These are phyloP conservation scores for Colletotrichum sidae DNA, from an alignment of 2,329 filamentous ascomycete genomes.

Conservation along the genomic window DNA sequence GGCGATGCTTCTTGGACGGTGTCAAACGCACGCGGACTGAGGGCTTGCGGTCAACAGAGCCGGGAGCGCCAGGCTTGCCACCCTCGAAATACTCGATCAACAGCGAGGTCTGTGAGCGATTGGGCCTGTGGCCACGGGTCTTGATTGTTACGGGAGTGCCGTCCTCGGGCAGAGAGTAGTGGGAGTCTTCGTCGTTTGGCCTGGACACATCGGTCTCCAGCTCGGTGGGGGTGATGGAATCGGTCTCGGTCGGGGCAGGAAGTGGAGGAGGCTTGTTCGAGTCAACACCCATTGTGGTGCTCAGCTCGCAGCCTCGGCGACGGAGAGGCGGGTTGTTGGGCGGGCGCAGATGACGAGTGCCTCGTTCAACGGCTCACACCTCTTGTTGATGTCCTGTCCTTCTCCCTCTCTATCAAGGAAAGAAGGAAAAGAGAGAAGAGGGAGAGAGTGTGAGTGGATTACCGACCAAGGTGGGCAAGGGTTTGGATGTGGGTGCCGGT, in stretches of 20 bases:
- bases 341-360: slow-evolving; percentile 32
- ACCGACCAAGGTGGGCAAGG: slow-evolving; percentile 36
- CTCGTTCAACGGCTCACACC: slow-evolving; percentile 36
- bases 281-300: slow-evolving; percentile 66
- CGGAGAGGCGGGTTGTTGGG: slow-evolving; percentile 25
- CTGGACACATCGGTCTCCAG: slow-evolving; percentile 76
- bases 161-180: slow-evolving; percentile 86
- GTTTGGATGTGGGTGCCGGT: slow-evolving; percentile 34
- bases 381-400: slow-evolving; percentile 29
- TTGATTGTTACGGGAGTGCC: slow-evolving; percentile 92
- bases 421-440: slow-evolving; percentile 23
- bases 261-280: slow-evolving; percentile 72
- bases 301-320: slow-evolving; percentile 34
- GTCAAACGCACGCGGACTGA: slow-evolving; percentile 85
- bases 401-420: slow-evolving; percentile 34
- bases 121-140: slow-evolving; percentile 72
- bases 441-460: slow-evolving; percentile 33
- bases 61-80: slow-evolving; percentile 67
- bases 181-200: slow-evolving; percentile 76
- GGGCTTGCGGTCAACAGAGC: slow-evolving; percentile 75
- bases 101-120: slow-evolving; percentile 85
- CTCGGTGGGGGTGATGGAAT: slow-evolving; percentile 72
- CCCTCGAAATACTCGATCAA: slow-evolving; percentile 96
- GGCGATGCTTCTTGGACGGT: slow-evolving; percentile 76
- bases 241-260: slow-evolving; percentile 83